A percentile compares a stretch with the other conserved stretches of the same genome.
Conservation (phyloP, 2,329 filamentous ascomycete genomes). For the Pleochaeta shiraiana region DNA sequence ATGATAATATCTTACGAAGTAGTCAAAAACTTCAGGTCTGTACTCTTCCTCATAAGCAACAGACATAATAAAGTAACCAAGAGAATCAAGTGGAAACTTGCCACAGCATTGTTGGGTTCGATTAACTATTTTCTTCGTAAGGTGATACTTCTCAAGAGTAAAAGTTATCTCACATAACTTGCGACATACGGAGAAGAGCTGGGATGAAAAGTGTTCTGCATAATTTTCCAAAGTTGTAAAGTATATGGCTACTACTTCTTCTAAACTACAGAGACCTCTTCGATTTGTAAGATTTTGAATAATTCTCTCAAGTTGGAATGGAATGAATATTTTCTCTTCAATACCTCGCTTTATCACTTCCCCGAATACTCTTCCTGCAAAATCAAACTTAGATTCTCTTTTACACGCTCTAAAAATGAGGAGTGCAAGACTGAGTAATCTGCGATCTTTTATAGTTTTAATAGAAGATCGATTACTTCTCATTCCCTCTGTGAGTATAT, state of each 20-base stretch:
- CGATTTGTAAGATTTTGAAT: background rate
- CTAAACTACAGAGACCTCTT: slow-evolving; percentile 5
- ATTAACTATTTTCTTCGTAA: background rate
- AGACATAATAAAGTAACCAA: background rate
- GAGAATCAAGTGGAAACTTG: background rate
- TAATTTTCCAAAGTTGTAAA: slow-evolving; percentile 6
- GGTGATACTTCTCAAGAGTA: background rate
- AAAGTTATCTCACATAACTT: background rate
- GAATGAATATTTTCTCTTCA: background rate
- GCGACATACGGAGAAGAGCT: background rate
- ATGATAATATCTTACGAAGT: background rate
- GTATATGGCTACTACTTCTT: slow-evolving; percentile 13
- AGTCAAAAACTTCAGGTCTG: background rate
- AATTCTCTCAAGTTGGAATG: background rate
- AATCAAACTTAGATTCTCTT: background rate
- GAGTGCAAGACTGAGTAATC: background rate
- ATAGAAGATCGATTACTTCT: background rate
- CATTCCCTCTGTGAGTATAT: background rate
- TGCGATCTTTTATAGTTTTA: background rate
- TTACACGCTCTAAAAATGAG: slow-evolving; percentile 1
- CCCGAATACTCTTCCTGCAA: background rate
- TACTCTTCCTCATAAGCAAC: background rate
- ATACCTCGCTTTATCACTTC: background rate
- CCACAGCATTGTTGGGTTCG: background rate
- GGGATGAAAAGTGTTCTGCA: background rate